phyloP scores from a whole-genome alignment of 208 protist genomes.

The Angomonas deanei region DNA sequence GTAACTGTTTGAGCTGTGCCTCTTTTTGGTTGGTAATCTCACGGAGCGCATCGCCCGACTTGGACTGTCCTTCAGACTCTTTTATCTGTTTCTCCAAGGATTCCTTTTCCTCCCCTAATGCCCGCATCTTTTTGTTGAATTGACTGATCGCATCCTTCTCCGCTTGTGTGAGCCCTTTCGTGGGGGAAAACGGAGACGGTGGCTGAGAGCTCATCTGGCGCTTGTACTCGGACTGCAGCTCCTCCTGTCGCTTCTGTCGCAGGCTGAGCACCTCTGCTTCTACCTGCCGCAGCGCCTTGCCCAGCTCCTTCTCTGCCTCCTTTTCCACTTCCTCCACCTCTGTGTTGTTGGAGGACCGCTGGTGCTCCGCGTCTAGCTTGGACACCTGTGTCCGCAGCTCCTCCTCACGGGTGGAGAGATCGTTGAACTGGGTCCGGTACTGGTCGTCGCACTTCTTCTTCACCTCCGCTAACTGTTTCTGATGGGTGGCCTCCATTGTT shows the following conservation, averaged over 20 bases:
- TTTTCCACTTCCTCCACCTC: slow-evolving; percentile 14
- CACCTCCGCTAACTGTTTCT: slow-evolving; percentile 19
- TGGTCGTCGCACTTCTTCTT: slow-evolving; percentile 26
- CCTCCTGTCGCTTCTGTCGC: slow-evolving; percentile 4
- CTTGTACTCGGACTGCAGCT: slow-evolving; percentile 12
- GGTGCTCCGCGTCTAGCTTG: slow-evolving; percentile 20
- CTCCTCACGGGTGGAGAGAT: slow-evolving; percentile 14
- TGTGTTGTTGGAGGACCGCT: neutral
- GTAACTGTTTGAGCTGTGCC: neutral
- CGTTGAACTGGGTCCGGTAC: slow-evolving; percentile 33
- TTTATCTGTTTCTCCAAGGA: neutral
- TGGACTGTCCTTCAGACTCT: neutral
- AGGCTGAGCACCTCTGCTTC: slow-evolving; percentile 14
- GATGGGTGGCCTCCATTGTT: slow-evolving; percentile 8
- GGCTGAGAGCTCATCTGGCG: slow-evolving; percentile 1
- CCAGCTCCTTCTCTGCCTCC: slow-evolving; percentile 5
- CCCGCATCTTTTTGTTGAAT: neutral
- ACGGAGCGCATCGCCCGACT: neutral
- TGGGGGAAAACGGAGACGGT: neutral
- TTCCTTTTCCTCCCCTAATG: slow-evolving; percentile 15
- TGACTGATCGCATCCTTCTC: neutral
- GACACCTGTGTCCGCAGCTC: slow-evolving; percentile 29
- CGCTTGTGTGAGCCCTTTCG: neutral
- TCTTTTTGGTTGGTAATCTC: neutral
- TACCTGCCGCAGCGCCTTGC: slow-evolving; percentile 6